phyloP scores from a whole-genome alignment of 106 monocot species.

The Ottelia alismoides region DNA sequence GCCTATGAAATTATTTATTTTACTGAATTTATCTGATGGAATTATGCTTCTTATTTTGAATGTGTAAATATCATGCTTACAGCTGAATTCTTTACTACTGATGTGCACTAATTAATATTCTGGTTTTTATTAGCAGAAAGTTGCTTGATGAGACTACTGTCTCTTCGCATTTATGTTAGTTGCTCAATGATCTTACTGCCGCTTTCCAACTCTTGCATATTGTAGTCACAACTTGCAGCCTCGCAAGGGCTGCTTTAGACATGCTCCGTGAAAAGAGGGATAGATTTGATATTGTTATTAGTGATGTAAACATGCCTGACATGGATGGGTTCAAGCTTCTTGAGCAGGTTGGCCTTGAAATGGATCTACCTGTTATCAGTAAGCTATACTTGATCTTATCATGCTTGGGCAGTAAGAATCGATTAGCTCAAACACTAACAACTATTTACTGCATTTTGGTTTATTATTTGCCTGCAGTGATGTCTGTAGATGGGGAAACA shows the following conservation, averaged over 20 bases:
- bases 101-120: too few species aligned
- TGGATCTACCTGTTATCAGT: conserved; percentile 97
- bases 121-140: too few species aligned
- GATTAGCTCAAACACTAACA: not conserved
- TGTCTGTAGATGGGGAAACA: conserved; percentile 97
- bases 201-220: too few species aligned
- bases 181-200: too few species aligned
- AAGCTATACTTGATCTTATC: conserved; percentile 14
- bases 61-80: too few species aligned
- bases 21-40: too few species aligned
- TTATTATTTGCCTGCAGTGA: conserved; percentile 49
- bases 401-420: not conserved
- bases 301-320: conserved; percentile 96
- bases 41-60: too few species aligned
- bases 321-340: conserved; percentile 97
- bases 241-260: conserved; percentile 67
- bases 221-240: conserved; percentile 76
- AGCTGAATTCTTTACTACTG: too few species aligned
- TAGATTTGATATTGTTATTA: conserved; percentile 90
- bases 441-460: not conserved
- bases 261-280: conserved; percentile 73
- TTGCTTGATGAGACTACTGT: too few species aligned
- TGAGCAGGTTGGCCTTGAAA: conserved; percentile 82
- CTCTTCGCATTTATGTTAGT: too few species aligned
- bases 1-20: too few species aligned